Conservation (phyloP, 768 basidiomycete species). For the Omphalotus guepiniiformis region DNA sequence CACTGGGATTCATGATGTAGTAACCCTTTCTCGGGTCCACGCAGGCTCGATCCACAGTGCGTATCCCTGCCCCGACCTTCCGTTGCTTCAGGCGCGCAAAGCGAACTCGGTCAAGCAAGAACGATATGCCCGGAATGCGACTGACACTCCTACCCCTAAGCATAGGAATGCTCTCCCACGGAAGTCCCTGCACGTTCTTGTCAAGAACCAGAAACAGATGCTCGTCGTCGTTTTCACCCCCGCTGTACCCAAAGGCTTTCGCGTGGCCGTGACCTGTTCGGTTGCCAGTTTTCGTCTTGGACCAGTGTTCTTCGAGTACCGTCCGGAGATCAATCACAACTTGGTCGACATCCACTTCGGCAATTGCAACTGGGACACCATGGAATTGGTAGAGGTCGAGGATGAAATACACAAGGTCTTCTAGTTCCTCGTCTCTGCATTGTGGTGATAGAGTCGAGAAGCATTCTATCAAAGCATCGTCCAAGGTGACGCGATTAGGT, state of each 20-base stretch:
- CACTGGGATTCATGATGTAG: constrained; percentile 89
- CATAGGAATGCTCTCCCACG: constrained; percentile 94
- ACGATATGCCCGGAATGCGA: constrained; percentile 87
- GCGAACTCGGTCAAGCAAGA: constrained; percentile 78
- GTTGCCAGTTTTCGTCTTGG: constrained; percentile 22
- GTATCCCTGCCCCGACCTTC: constrained; percentile 16
- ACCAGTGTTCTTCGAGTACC: constrained; percentile 69
- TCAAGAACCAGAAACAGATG: constrained; percentile 90
- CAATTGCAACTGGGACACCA: constrained; percentile 81
- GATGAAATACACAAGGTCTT: constrained; percentile 91
- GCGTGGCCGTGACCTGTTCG: constrained; percentile 10
- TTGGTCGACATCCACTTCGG: constrained; percentile 90
- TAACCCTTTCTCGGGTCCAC: constrained; percentile 70
- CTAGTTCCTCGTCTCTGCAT: constrained; percentile 89
- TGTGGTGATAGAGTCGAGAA: constrained; percentile 80
- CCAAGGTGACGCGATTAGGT: constrained; percentile 50
- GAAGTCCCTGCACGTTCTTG: constrained; percentile 81
- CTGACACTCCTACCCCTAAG: constrained; percentile 83
- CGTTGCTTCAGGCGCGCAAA: constrained; percentile 45
- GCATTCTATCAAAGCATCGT: constrained; percentile 76
- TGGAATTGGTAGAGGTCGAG: constrained; percentile 93
- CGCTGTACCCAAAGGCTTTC: constrained; percentile 6
- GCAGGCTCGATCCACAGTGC: constrained; percentile 38
- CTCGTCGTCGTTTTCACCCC: constrained; percentile 36
- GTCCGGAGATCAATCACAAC: constrained; percentile 81